These are phyloP conservation scores for Cyberlindnera subsufficiens DNA, from an alignment of 805 yeast species.

Conservation along the genomic window DNA sequence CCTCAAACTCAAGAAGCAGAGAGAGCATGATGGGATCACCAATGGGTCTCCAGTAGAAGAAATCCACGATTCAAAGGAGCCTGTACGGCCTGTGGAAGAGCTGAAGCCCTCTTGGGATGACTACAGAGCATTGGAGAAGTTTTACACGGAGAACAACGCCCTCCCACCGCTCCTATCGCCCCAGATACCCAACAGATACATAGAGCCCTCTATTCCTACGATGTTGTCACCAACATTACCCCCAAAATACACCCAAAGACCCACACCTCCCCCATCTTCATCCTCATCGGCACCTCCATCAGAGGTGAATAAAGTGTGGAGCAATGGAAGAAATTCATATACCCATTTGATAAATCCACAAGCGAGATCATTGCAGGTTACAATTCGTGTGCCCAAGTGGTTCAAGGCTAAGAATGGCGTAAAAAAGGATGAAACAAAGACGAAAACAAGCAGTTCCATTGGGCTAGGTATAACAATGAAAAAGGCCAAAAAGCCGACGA, in stretches of 20 bases:
- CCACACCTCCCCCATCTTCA: slow-evolving; percentile 4
- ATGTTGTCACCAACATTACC: slow-evolving; percentile 21
- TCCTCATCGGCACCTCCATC: not conserved
- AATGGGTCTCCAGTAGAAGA: not conserved
- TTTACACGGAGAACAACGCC: not conserved
- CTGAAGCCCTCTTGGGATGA: slow-evolving; percentile 1
- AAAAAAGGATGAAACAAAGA: not conserved
- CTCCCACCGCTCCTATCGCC: slow-evolving; percentile 14
- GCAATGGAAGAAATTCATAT: slow-evolving; percentile 9
- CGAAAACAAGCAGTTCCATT: not conserved
- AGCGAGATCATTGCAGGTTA: slow-evolving; percentile 2
- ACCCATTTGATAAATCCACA: slow-evolving; percentile 1
- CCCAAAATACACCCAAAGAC: slow-evolving; percentile 6
- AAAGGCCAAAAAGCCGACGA: not conserved
- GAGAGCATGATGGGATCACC: too few relatives aligned
- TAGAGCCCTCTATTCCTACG: slow-evolving; percentile 7
- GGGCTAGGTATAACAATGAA: not conserved
- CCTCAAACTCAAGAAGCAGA: slow-evolving; percentile 1
- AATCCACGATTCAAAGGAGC: not conserved
- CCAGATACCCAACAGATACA: slow-evolving; percentile 6
- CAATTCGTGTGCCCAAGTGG: slow-evolving; percentile 12
- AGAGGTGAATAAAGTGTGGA: slow-evolving; percentile 4
- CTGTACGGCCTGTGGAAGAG: not conserved
- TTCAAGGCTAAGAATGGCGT: slow-evolving; percentile 2
- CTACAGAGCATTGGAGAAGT: not conserved